Evolutionary conservation across 176 grass and related monocot genomes (phyloP).

Genomic region (Cymbopogon citratus): DNA sequence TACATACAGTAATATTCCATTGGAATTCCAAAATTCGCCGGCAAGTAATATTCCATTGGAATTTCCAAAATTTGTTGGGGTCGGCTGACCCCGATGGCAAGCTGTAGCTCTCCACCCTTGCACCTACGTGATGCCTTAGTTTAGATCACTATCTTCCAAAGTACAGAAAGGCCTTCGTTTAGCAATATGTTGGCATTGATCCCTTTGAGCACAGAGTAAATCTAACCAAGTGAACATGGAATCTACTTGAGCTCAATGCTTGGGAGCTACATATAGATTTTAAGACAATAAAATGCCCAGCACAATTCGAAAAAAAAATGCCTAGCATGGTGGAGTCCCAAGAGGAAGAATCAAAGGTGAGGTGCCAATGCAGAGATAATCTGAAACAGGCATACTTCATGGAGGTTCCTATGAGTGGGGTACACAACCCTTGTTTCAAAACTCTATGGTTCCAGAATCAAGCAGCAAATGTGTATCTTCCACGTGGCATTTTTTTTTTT

Average conservation of each 20-base stretch:
- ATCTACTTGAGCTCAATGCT: background rate
- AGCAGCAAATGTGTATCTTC: background rate
- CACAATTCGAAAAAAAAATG: no score
- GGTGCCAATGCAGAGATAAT: background rate
- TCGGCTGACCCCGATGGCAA: no score
- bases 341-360: background rate
- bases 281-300: background rate
- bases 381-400: background rate
- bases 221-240: background rate
- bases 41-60: no score
- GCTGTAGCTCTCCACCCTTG: no score
- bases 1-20: no score
- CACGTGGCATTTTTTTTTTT: background rate
- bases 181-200: background rate
- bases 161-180: background rate
- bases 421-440: background rate
- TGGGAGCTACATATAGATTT: background rate
- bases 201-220: background rate
- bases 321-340: background rate
- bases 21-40: no score
- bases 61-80: no score
- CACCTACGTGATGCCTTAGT: background rate
- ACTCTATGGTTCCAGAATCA: background rate
- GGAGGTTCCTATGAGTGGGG: background rate
- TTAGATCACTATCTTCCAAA: background rate